These are phyloP conservation scores for Lophiotrema nucula DNA, from an alignment of 495 filamentous ascomycete species.

Conservation along the genomic window DNA sequence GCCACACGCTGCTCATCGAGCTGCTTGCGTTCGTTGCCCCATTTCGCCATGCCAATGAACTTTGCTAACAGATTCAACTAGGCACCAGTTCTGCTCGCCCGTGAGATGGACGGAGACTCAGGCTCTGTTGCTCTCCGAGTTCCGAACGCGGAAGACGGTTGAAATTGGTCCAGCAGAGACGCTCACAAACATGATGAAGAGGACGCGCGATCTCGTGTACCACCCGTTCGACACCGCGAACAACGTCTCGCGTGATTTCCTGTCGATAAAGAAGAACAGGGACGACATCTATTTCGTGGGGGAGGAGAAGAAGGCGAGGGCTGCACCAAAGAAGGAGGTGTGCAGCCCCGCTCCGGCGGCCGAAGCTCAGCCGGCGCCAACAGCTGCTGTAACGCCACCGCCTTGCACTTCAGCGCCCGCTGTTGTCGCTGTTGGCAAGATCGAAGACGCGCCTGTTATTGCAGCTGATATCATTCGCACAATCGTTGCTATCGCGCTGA, in stretches of 20 bases:
- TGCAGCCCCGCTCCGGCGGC: constrained; percentile 45
- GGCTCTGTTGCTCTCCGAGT: constrained; percentile 93
- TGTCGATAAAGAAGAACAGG: constrained; percentile 97
- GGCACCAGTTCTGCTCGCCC: constrained; percentile 88
- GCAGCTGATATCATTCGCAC: constrained; percentile 85
- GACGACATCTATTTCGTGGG: constrained; percentile 98
- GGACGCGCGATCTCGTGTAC: constrained; percentile 91
- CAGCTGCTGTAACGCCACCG: constrained; percentile 43
- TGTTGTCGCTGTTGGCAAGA: constrained; percentile 63
- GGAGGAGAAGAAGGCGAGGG: constrained; percentile 83
- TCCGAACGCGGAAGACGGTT: constrained; percentile 88
- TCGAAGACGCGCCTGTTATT: constrained; percentile 78
- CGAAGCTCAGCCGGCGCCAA: constrained; percentile 50
- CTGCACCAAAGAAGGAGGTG: constrained; percentile 46
- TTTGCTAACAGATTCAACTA: neutral
- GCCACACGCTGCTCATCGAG: constrained; percentile 93
- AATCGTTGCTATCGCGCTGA: constrained; percentile 92
- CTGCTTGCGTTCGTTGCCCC: constrained; percentile 67
- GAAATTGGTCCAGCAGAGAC: constrained; percentile 96
- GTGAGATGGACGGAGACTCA: constrained; percentile 99
- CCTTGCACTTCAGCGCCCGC: constrained; percentile 36
- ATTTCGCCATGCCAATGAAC: neutral
- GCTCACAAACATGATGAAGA: constrained; percentile 90
- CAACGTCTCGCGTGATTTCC: constrained; percentile 59
- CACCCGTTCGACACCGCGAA: constrained; percentile 81